Base-by-base conservation (phyloP, 257 asterid species). In the Eustoma russellianum region DNA sequence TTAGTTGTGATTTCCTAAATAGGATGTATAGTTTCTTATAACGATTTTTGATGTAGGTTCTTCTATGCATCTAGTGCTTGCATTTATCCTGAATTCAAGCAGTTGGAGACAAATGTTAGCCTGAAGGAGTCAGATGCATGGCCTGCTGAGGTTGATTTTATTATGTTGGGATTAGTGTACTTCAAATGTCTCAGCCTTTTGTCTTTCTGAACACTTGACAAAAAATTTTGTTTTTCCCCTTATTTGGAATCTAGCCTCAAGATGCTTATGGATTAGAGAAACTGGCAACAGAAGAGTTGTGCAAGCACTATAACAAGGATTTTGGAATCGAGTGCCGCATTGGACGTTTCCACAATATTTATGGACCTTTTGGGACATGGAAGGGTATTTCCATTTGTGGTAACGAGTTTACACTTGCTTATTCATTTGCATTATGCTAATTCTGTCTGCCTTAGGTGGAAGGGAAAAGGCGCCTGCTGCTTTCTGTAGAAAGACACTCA, bases 301-400 rank as follows among this genome's bases (percentile, higher is more conserved):
- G 94, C 59, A 88, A 88, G 66, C 96, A 88, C 68, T 88, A 88
- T 79, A 88, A 76, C 76, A 88, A 88, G 70, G 96, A 88, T 70
- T 88, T 88, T n/a, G 93, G 96, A 68, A 88, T 88, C 45, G 96
- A 88, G 65, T 84, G 96, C 57, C 73, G 96, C 10, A 82, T 91
- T 41, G 98, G 96, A 72, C 76, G 98, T 71, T 91, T 91, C 66
- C 96, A 91, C 60, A 91, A 86, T 58, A 86, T 86, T 54, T 86
- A 91, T 61, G 96, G 96, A 16, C 95, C 98, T 41, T 91, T 82
- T 66, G 98, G 96, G 53, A 91, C 98, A 51, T 86, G 96, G 96
- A 86, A 86, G 70, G 98, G 96, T 85, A 67, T 60, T 57, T 54
- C 14, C 14, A 0, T 54, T 9, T 7, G 62, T 33, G 16, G 16